Evolutionary conservation across 1,284 basidiomycete genomes (phyloP).

Genomic region (Sphagnurus paluster): DNA sequence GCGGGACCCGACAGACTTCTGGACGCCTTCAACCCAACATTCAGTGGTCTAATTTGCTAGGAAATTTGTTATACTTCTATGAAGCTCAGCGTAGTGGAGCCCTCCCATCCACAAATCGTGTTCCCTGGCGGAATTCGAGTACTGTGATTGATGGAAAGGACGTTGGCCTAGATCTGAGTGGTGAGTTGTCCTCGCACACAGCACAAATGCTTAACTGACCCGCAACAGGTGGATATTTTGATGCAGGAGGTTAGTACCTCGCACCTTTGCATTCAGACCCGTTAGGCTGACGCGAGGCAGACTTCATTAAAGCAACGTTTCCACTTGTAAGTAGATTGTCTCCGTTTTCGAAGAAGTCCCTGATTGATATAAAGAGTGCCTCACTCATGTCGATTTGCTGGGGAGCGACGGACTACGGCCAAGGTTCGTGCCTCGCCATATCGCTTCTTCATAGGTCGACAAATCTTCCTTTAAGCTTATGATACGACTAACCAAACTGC

Average conservation of each 20-base stretch:
- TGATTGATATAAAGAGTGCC: conserved; percentile 54
- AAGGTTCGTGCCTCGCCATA: conserved; percentile 43
- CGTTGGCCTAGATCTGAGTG: conserved; percentile 72
- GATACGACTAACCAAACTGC: conserved; percentile 82
- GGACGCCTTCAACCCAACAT: conserved; percentile 51
- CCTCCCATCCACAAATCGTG: conserved; percentile 70
- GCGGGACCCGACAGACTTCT: conserved; percentile 52
- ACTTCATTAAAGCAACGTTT: conserved; percentile 87
- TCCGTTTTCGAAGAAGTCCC: neutral
- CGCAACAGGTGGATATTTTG: conserved; percentile 74
- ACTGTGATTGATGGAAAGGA: conserved; percentile 77
- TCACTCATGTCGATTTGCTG: conserved; percentile 84
- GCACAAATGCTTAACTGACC: conserved; percentile 2
- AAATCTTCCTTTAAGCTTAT: conserved; percentile 53
- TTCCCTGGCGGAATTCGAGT: conserved; percentile 86
- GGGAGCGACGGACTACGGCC: conserved; percentile 83
- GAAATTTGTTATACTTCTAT: conserved; percentile 85
- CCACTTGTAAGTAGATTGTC: conserved; percentile 54
- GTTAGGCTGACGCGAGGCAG: conserved; percentile 34
- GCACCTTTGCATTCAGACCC: neutral
- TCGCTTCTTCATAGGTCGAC: neutral
- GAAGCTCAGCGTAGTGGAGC: conserved; percentile 87
- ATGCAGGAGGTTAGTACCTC: conserved; percentile 71
- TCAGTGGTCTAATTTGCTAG: conserved; percentile 82
- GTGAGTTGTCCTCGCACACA: conserved; percentile 29